Evolutionary conservation across 352 stramenopile genomes (phyloP), one percentile per base, ranked within the genome.

Genomic region (Globisporangium acanthophoron): DNA sequence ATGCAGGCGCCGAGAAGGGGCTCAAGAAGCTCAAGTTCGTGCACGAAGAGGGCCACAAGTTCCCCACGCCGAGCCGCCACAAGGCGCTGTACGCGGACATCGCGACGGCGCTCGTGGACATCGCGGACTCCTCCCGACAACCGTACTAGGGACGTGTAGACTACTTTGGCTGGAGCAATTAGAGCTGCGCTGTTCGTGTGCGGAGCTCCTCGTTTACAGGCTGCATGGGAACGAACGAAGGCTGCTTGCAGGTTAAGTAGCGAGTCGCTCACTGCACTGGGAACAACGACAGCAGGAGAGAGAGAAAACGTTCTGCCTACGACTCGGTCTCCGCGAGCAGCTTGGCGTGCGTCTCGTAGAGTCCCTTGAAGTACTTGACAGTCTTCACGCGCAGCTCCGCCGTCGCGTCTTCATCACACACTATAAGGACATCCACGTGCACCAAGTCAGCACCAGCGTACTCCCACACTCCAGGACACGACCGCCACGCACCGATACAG

Each of bases 281-380:
- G 2, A 3, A 15, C 35, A 15, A 40, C 11, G 35, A 15, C 11
- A 40, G 35, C 35, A 40, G 8, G 8, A 40, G 35, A 9, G 2
- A 15, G 8, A 12, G 8, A 40, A 27, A 27, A 1, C 24, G 24
- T 27, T 40, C 35, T 15, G 11, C 13, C 37, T 43, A 43, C 37
- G 37, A 43, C 37, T 43, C 37, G 12, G 2, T 43, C 37, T 61
- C 61, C 37, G 35, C 41, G 11, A 84, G 62, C 29, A 84, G 64
- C 59, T 77, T 80, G 18, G 67, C 61, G 62, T 84, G 69, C 52
- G 71, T 76, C 41, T 80, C 74, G 33, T 59, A 66, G 11, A 96
- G 69, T 4, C 85, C 86, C 69, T 96, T 92, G 66, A 96, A 96
- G 67, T 96, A 96, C 67, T 96, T 92, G 62, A 93, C 84, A 0